A percentile compares a stretch with the other conserved stretches of the same genome.
Evolutionary conservation across 208 protist species (phyloP).

Genomic region (Trypanosoma scelopori): DNA sequence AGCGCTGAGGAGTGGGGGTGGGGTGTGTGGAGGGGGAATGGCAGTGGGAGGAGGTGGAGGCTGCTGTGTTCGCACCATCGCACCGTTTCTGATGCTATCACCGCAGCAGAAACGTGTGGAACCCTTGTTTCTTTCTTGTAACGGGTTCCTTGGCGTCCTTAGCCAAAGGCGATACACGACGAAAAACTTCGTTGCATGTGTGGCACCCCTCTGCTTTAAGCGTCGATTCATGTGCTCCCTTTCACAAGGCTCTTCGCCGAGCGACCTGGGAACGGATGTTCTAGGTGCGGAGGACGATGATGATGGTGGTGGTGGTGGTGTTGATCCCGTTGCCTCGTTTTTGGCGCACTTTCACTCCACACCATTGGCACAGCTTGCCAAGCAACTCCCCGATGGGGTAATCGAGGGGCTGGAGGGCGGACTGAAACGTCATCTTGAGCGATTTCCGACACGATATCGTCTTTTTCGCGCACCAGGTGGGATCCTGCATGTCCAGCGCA

Average conservation of each 20-base stretch:
- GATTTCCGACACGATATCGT: slow-evolving; percentile 28
- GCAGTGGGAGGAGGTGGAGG: no score
- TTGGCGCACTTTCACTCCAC: not conserved
- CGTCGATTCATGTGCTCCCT: not conserved
- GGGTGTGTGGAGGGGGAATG: no score
- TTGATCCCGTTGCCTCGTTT: slow-evolving; percentile 24
- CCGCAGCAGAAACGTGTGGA: no score
- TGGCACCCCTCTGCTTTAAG: not conserved
- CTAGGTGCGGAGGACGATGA: not conserved
- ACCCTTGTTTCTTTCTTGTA: no score
- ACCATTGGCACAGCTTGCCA: slow-evolving; percentile 23
- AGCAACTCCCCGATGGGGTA: slow-evolving; percentile 30
- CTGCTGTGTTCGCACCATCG: not conserved
- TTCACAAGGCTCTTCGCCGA: not conserved
- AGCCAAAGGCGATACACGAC: not conserved
- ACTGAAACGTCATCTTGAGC: slow-evolving; percentile 25
- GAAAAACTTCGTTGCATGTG: not conserved
- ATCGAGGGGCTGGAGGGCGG: slow-evolving; percentile 26
- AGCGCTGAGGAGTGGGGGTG: no score
- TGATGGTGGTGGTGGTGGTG: not conserved
- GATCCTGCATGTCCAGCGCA: slow-evolving; percentile 16
- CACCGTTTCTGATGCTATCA: not conserved
- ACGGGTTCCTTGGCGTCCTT: not conserved
- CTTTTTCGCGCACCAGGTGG: slow-evolving; percentile 13
- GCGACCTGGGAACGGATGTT: not conserved